Evolutionary conservation across 2,329 filamentous ascomycete species (phyloP), one percentile per base, ranked within the genome.

Genomic region (Trichoderma brevicompactum): DNA sequence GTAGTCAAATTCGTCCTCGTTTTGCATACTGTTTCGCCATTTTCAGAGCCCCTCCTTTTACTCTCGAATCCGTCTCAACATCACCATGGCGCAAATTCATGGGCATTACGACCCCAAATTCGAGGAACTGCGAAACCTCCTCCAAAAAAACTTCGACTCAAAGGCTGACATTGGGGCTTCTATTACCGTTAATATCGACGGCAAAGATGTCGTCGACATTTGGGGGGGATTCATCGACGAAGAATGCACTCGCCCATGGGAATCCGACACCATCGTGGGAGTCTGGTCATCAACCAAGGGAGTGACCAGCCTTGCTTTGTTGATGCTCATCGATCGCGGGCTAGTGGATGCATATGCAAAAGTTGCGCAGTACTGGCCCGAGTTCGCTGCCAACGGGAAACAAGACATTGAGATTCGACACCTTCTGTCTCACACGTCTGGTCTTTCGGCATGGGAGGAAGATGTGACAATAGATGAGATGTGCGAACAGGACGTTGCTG

Each of bases 81-180:
- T 36, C n/a, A 46, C 3, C 15, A 64, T 65, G 65, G 52, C 52
- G 9, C 46, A 61, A 34, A 40, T 60, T 10, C 41, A 58, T 7
- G 55, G 54, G 2, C 23, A 40, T 1, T 58, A 38, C 36, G 64
- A 62, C 44, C 48, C 54, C 23, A 65, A 44, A 53, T 61, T 60
- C 43, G 53, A 56, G 13, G 58, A 54, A 15, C 48, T 66, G 3
- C 19, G 17, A 32, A 41, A 15, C n/a, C 67, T 76, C 2, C 66
- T 83, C 12, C 69, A 77, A 36, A 41, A 74, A 3, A 72, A 73
- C 28, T 50, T 84, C n/a, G 68, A 71, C 9, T 74, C 71, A 1
- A 79, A 74, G 17, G 70, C 76, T 2, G 81, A 84, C 50, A 61
- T 81, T 6, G 82, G 82, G 2, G 80, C 79, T n/a, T 80, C 78